Base-by-base conservation (phyloP, 768 basidiomycete species). In the Gloeopeniophorella convolvens region DNA sequence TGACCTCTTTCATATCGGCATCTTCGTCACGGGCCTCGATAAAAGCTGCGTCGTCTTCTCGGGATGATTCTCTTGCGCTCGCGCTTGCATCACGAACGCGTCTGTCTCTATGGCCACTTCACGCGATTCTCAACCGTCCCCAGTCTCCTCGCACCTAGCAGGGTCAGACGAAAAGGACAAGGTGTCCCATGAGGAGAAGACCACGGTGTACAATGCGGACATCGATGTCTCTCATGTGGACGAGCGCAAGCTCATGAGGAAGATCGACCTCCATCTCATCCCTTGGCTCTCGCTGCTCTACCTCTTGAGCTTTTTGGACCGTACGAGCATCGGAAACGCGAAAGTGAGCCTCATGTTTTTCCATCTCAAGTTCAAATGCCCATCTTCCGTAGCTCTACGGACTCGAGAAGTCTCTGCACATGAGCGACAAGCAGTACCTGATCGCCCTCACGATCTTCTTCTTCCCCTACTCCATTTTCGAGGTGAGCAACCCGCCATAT, bases 221-320 rank as follows among this genome's bases (percentile, higher is more conserved):
- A 59, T 82, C 50, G 83, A 85, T 62, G 66, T 74, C 23, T 80
- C 77, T 51, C 71, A 67, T 9, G 67, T 89, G 41, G 77, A 89
- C 61, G 86, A 87, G 64, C 75, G 75, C 48, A 81, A 78, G 62
- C 63, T 89, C 53, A 61, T 89, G 54, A 70, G 85, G 59, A 89
- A 85, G 66, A 74, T 88, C 40, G 84, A 85, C 64, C 57, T 72
- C 50, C 73, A 74, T n/a, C 72, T 84, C 54, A 72, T 84, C 31
- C 79, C 82, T 9, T 86, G 83, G 85, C 61, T 85, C 33, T 81
- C 85, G 4, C 73, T 92, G 45, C 65, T 91, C 58, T 89, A 89
- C 65, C 70, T 89, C 31, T 70, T 90, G 32, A 82, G 82, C 57
- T 89, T 88, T 71, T 65, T 81, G 46, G 78, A 80, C 55, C 70